Evolutionary conservation across 1,284 basidiomycete species (phyloP), one percentile per base, ranked within the genome.

Genomic region (Austroboletus novae-zelandiae): DNA sequence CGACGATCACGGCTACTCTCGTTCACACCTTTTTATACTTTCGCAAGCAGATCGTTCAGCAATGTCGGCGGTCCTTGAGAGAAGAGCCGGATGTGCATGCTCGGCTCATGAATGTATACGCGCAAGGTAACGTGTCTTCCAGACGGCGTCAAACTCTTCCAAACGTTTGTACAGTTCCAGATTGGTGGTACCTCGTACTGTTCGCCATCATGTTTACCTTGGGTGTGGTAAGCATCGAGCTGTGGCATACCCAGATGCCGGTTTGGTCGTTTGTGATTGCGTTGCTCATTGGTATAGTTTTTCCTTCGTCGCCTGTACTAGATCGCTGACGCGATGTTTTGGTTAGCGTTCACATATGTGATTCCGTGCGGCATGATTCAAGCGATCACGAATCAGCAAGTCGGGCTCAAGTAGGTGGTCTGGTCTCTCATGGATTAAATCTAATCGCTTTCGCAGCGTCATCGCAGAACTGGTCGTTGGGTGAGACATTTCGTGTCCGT

Each of bases 41-140:
- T 64, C 80, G 86, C 30, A 78, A 77, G 48, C 74, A 80, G 48
- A 81, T 90, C 40, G 75, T 76, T 65, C 62, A 61, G 25, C 74
- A 76, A 45, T 72, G 74, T 3, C 61, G 83, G 17, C 68, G 75
- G 29, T 73, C 77, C n/a, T 60, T 78, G 43, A 57, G 70, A 9
- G 83, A 86, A 57, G 77, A 81, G 51, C 82, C 85, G 8, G 88
- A 90, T 62, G 75, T 90, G 11, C 87, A 90, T 61, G 77, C 77
- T 4, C 71, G 74, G 30, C 71, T 90, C 23, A 91, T 91, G 88
- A 70, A 73, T 14, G 65, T 72, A 43, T 91, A 91, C 61, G 73
- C 72, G 0, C 79, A 84, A 53, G 64, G 66, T 68, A 56, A 10
- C 9, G 27, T 14, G 7, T 35, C 7, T 29, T 18, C 4, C 4